Percentiles rank a stretch among this genome's conserved stretches.
These are phyloP conservation scores for Caryocar brasiliense DNA, from an alignment of 441 rosid species.

Conservation along the genomic window DNA sequence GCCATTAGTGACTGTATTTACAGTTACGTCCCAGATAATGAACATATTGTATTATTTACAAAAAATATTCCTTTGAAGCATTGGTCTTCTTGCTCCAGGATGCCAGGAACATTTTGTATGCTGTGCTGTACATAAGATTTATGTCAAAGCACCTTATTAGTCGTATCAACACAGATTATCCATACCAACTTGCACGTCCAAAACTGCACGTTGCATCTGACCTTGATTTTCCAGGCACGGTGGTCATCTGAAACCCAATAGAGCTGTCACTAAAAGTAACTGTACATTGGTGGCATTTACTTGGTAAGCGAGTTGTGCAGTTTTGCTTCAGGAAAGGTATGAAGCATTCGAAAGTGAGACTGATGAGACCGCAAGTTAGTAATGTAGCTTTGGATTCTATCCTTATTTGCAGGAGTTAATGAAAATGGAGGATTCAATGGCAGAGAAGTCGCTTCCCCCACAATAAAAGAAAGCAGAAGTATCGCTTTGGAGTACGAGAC, in stretches of 20 bases:
- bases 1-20: conserved; percentile 8
- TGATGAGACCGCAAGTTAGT: conserved; percentile 43
- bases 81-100: neutral
- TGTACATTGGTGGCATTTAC: conserved; percentile 17
- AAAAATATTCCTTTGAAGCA: neutral
- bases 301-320: conserved; percentile 4
- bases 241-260: neutral
- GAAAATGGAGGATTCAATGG: conserved; percentile 53
- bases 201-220: conserved; percentile 10
- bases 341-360: conserved; percentile 31
- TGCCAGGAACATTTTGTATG: neutral
- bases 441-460: conserved; percentile 57
- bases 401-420: conserved; percentile 35
- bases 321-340: conserved; percentile 6
- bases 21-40: conserved; percentile 1
- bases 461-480: conserved; percentile 57
- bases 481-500: conserved; percentile 58
- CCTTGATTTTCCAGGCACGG: conserved; percentile 5
- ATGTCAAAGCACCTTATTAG: neutral
- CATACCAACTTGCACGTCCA: conserved; percentile 11
- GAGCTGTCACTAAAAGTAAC: conserved; percentile 1
- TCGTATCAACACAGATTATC: neutral
- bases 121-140: neutral
- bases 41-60: conserved; percentile 8
- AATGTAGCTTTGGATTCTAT: conserved; percentile 50